Percentiles rank a stretch among this genome's conserved stretches.
These are phyloP conservation scores for Ormosia emarginata DNA, from an alignment of 306 rosid genomes.

Conservation along the genomic window DNA sequence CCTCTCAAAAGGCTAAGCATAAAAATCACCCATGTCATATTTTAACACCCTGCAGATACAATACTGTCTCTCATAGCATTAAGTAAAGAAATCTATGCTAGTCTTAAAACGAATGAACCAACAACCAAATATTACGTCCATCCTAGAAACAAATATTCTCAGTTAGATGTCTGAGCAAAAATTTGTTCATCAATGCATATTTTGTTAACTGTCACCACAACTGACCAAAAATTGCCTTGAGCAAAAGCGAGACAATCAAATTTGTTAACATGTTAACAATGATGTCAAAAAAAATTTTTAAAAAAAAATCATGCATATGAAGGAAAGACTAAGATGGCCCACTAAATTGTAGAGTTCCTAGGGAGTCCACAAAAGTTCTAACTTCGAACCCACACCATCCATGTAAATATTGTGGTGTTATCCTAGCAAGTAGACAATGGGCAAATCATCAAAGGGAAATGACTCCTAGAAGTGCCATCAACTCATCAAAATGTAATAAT, in stretches of 20 bases:
- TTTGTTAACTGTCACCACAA: background rate
- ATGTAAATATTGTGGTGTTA: background rate
- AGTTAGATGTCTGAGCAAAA: background rate
- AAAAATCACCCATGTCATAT: background rate
- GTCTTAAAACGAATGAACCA: background rate
- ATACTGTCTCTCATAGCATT: background rate
- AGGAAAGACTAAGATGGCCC: conserved; percentile 1
- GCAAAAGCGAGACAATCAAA: conserved; percentile 1
- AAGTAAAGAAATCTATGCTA: conserved; percentile 10
- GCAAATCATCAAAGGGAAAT: background rate
- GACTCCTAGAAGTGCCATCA: background rate
- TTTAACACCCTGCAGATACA: conserved; percentile 13
- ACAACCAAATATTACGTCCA: background rate
- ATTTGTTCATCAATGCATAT: conserved; percentile 8
- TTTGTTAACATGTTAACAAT: background rate
- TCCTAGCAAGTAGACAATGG: conserved; percentile 7
- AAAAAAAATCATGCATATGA: background rate
- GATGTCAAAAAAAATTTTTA: background rate
- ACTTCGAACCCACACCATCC: background rate
- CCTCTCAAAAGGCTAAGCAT: background rate
- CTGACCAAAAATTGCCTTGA: background rate
- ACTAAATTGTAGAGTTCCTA: background rate
- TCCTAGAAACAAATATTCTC: background rate
- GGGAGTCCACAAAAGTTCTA: background rate
- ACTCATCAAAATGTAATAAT: conserved; percentile 7